A percentile compares a stretch with the other conserved stretches of the same genome.
Evolutionary conservation across 2,329 filamentous ascomycete species (phyloP).

Genomic region (Phaeosphaeriaceae sp.): DNA sequence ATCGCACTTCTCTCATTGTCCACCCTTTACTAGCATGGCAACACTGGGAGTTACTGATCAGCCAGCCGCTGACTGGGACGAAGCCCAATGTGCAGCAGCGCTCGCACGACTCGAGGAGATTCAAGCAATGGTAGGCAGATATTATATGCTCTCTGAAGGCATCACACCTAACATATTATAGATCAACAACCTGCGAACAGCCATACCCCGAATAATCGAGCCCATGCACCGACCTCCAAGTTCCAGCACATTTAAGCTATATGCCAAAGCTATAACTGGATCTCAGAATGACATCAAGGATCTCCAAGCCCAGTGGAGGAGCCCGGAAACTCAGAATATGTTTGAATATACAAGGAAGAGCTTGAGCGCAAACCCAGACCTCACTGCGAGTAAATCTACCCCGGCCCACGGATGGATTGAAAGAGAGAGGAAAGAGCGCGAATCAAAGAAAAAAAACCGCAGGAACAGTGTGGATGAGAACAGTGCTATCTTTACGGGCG

Average conservation of each 20-base stretch:
- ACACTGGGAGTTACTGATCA: constrained; percentile 17
- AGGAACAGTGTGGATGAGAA: constrained; percentile 16
- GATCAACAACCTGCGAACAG: constrained; percentile 52
- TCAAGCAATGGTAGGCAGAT: constrained; percentile 48
- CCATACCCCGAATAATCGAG: constrained; percentile 51
- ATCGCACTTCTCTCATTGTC: neutral
- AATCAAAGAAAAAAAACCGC: constrained; percentile 15
- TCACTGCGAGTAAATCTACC: constrained; percentile 43
- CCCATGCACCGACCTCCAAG: constrained; percentile 44
- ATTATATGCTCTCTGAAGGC: neutral
- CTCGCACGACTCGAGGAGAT: constrained; percentile 54
- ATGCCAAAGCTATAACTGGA: constrained; percentile 46
- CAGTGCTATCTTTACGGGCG: constrained; percentile 17
- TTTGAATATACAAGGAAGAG: constrained; percentile 47
- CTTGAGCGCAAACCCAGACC: constrained; percentile 43
- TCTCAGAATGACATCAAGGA: constrained; percentile 46
- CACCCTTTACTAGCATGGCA: constrained; percentile 19
- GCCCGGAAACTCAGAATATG: constrained; percentile 43
- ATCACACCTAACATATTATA: constrained; percentile 23
- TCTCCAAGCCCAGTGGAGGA: constrained; percentile 48
- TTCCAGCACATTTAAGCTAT: constrained; percentile 46
- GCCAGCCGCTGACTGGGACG: constrained; percentile 43
- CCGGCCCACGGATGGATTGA: constrained; percentile 50
- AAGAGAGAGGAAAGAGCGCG: constrained; percentile 27
- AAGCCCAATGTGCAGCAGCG: constrained; percentile 49